Base-by-base conservation (phyloP, 805 yeast genomes). In the Wickerhamomyces sydowiorum region DNA sequence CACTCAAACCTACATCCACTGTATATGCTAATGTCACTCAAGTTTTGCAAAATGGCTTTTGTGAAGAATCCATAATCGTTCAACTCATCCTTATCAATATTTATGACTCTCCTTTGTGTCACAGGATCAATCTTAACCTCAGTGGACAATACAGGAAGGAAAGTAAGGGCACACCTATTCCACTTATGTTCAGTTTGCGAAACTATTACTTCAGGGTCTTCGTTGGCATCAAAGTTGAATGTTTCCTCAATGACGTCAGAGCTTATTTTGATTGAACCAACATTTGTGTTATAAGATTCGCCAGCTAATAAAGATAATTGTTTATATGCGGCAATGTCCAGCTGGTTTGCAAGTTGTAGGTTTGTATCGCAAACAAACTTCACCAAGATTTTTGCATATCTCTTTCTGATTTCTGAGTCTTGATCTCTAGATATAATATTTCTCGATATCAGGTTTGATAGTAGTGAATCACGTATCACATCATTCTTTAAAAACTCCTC, bases 141-240 rank as follows among this genome's bases (percentile, higher is more conserved):
- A 2, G 46, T 34, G 7, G 38, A 29, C 17, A 42, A 6, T 2
- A 42, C 30, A 5, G 45, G 61, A 15, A 57, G 28, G 24, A 48
- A 47, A 2, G 57, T 54, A 2, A 57, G 29, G 7, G 50, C 29
- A 35, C 61, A 57, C 29, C 59, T 51, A 8, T 54, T 46, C 60
- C 59, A 57, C 24, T 21, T 27, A 20, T 47, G 50, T 6, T 40
- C 49, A 13, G 45, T 36, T 4, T 41, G 30, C 1, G 61, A 55
- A 2, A 29, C 17, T 8, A 54, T 3, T 7, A 17, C 20, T 5
- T 47, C 46, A 9, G 38, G 18, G 14, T 52, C 48, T 7, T 35
- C 35, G 12, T 41, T 38, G 2, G 34, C 35, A 2, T 34, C 29
- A 15, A 54, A 41, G 21, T 48, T 39, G 38, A 57, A 57, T 2